Base-by-base conservation (phyloP, 2,329 filamentous ascomycete species). In the Davidsoniella eucalypti region DNA sequence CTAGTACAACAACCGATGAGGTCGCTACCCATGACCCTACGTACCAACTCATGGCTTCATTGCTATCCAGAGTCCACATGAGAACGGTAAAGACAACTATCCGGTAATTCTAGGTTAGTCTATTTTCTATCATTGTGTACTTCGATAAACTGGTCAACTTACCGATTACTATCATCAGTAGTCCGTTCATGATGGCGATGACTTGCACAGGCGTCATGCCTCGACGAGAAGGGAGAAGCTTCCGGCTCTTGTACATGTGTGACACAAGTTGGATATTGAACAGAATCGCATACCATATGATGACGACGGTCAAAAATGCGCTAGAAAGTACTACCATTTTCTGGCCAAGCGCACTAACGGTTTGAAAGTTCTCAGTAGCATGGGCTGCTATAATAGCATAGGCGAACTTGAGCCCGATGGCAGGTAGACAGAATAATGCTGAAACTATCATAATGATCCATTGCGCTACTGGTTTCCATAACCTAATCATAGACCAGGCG, bases 121-220 rank as follows among this genome's bases (percentile, higher is more conserved):
- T 33, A 33, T 10, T 9, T 5, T 10, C 12, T 33, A 33, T 33
- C 21, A 33, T 12, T 10, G 12, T 12, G 29, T 12, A 23, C 21
- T 23, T 23, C 12, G 29, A 9, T 33, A 33, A 33, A 5, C 29
- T 33, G 8, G 7, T 4, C 12, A 10, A 60, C 65, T 44, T 60
- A 75, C 73, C 69, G n/a, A 73, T 73, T 8, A 75, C 59, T 14
- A 75, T 55, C 74, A 77, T 76, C 49, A 78, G 61, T 1, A 75
- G 55, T 9, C 72, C 73, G 37, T 77, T 76, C 45, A 71, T 72
- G 56, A 75, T 70, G 47, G 75, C 65, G 21, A 77, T 63, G 6
- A 74, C 66, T 55, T 78, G 73, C 64, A 77, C 70, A 4, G 71
- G 66, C 0, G 61, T 70, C 38, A 77, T 57, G 0, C 65, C 61